Percentiles rank a stretch among this genome's conserved stretches.
These are phyloP conservation scores for Leccinum obscurum DNA, from an alignment of 768 basidiomycete genomes.

Conservation along the genomic window DNA sequence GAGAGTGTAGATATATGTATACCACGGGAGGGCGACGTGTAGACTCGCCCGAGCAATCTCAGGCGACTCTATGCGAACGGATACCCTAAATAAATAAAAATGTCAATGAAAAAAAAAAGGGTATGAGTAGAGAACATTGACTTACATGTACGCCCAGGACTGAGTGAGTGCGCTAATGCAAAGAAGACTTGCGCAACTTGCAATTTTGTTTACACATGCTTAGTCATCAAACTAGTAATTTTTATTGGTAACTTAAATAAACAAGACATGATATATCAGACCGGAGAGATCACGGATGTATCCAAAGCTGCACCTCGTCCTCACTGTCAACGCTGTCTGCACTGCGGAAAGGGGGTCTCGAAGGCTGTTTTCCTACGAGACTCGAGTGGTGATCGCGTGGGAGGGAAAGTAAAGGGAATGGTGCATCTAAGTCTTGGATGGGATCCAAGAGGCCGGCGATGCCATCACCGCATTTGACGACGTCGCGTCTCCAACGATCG, in stretches of 20 bases:
- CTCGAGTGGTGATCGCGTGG: neutral
- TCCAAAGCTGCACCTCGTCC: slow-evolving; percentile 17
- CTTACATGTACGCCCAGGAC: slow-evolving; percentile 23
- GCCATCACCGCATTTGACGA: slow-evolving; percentile 9
- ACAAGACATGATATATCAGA: neutral
- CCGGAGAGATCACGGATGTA: slow-evolving; percentile 6
- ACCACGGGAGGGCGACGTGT: slow-evolving; percentile 66
- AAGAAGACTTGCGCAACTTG: neutral
- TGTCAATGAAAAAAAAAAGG: neutral
- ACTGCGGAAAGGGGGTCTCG: neutral
- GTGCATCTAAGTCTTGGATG: slow-evolving; percentile 15
- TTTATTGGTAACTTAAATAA: too few relatives aligned
- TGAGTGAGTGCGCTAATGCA: too few relatives aligned
- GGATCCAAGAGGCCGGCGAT: slow-evolving; percentile 16
- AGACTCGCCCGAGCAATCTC: slow-evolving; percentile 70
- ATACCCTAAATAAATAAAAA: slow-evolving; percentile 30
- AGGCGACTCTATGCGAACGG: slow-evolving; percentile 56
- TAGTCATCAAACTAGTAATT: slow-evolving; percentile 18
- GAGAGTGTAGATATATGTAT: slow-evolving; percentile 68
- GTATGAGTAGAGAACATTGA: neutral
- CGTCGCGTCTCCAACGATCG: slow-evolving; percentile 24
- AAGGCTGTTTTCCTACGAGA: neutral
- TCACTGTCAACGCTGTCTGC: slow-evolving; percentile 5
- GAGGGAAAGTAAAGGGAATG: slow-evolving; percentile 13
- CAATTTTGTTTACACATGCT: slow-evolving; percentile 4